Evolutionary conservation across 2,329 filamentous ascomycete genomes (phyloP).

Genomic region (Exophiala calicioides): DNA sequence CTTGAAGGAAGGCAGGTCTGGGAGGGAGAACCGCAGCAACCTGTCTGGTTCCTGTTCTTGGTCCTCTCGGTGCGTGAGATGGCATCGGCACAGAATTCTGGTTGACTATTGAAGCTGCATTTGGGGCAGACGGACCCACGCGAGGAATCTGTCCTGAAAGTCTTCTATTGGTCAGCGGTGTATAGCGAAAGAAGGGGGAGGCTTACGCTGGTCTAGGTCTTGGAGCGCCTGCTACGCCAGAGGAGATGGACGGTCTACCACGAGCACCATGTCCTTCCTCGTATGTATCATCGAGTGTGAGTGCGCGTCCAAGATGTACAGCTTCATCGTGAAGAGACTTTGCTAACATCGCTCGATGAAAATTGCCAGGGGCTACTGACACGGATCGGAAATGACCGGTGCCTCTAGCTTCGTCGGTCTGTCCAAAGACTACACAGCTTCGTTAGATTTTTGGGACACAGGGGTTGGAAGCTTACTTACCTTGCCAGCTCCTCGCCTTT

Average conservation of each 20-base stretch:
- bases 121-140: too few relatives aligned
- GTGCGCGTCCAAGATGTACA: conserved; percentile 1
- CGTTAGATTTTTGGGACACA: conserved; percentile 6
- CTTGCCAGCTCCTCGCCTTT: conserved; percentile 36
- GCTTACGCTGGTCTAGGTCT: conserved; percentile 2
- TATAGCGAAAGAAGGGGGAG: not conserved
- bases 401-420: conserved; percentile 4
- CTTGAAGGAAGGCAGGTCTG: too few relatives aligned
- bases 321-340: conserved; percentile 8
- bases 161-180: too few relatives aligned
- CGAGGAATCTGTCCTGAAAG: too few relatives aligned
- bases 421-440: conserved; percentile 8
- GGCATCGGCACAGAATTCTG: conserved; percentile 1
- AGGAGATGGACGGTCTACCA: too few relatives aligned
- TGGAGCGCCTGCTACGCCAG: not conserved
- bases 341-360: conserved; percentile 16
- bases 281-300: conserved; percentile 17
- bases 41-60: too few relatives aligned
- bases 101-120: too few relatives aligned
- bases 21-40: too few relatives aligned
- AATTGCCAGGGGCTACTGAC: conserved; percentile 33
- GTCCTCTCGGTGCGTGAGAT: too few relatives aligned
- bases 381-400: not conserved
- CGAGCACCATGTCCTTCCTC: too few relatives aligned
- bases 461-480: conserved; percentile 32